These are phyloP conservation scores for Orbilia javanica DNA, from an alignment of 2,329 filamentous ascomycete genomes.

Conservation along the genomic window DNA sequence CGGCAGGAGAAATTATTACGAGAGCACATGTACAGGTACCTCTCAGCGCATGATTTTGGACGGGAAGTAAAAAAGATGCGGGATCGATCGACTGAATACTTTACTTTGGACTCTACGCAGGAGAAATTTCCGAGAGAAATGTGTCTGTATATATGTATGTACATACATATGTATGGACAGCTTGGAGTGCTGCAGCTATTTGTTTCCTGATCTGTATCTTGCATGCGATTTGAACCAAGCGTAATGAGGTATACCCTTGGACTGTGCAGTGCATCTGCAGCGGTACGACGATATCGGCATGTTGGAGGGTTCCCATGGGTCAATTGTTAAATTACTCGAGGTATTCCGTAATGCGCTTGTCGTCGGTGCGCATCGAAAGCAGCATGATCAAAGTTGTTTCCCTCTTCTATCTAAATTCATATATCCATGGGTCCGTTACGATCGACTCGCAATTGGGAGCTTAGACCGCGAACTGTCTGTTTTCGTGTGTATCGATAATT, in stretches of 20 bases:
- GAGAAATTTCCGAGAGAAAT: slow-evolving; percentile 8
- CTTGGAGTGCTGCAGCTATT: slow-evolving; percentile 23
- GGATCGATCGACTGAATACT: neutral
- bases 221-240: slow-evolving; percentile 45
- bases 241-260: slow-evolving; percentile 19
- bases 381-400: neutral
- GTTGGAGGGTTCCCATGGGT: slow-evolving; percentile 14
- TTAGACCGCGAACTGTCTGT: slow-evolving; percentile 3
- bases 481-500: slow-evolving; percentile 41
- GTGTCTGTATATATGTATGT: no score
- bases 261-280: slow-evolving; percentile 29
- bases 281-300: slow-evolving; percentile 21
- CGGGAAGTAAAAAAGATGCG: neutral
- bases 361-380: neutral
- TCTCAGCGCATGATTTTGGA: neutral
- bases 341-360: slow-evolving; percentile 7
- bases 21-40: neutral
- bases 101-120: slow-evolving; percentile 4
- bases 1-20: slow-evolving; percentile 20
- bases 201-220: slow-evolving; percentile 45
- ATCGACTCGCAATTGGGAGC: slow-evolving; percentile 2
- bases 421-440: neutral
- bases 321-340: slow-evolving; percentile 16
- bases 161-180: neutral
- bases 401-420: neutral